Percentiles rank a stretch among this genome's conserved stretches.
phyloP scores from a whole-genome alignment of 208 protist species.

The Trichomonas vaginalis region DNA sequence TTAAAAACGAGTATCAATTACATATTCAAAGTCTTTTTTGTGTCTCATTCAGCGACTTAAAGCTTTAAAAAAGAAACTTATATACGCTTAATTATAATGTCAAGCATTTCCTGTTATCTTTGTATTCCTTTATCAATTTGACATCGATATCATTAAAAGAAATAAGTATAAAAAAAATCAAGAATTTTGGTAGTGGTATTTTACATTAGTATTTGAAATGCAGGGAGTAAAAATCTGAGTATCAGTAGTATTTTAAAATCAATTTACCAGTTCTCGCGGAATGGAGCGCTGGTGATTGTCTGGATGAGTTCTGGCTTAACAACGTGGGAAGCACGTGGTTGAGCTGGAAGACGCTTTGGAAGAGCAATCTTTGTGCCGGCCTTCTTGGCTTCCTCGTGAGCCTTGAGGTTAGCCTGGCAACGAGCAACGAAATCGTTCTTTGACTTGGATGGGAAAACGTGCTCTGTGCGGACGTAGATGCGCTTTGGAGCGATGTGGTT shows the following conservation, averaged over 20 bases:
- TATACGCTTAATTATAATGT: no score
- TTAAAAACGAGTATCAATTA: no score
- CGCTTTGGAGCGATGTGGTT: conserved; percentile 91
- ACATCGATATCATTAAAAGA: no score
- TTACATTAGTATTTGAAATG: no score
- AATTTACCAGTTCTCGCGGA: conserved; percentile 10
- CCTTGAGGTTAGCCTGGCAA: conserved; percentile 34
- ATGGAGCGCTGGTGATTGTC: not conserved
- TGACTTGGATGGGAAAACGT: conserved; percentile 73
- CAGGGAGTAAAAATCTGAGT: no score
- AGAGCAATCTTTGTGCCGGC: not conserved
- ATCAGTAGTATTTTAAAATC: conserved; percentile 50
- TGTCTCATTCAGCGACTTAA: no score
- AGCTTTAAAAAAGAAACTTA: no score
- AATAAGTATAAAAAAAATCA: no score
- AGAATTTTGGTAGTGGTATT: no score
- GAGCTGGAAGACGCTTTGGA: not conserved
- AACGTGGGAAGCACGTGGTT: not conserved
- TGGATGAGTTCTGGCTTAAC: not conserved
- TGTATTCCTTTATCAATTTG: no score
- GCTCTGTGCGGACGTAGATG: conserved; percentile 97
- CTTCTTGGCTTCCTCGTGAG: not conserved
- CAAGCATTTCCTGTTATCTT: no score
- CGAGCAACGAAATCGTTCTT: conserved; percentile 56
- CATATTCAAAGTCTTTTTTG: no score